A percentile compares a stretch with the other conserved stretches of the same genome.
phyloP scores from a whole-genome alignment of 257 asterid species.

The Scutellaria baicalensis region DNA sequence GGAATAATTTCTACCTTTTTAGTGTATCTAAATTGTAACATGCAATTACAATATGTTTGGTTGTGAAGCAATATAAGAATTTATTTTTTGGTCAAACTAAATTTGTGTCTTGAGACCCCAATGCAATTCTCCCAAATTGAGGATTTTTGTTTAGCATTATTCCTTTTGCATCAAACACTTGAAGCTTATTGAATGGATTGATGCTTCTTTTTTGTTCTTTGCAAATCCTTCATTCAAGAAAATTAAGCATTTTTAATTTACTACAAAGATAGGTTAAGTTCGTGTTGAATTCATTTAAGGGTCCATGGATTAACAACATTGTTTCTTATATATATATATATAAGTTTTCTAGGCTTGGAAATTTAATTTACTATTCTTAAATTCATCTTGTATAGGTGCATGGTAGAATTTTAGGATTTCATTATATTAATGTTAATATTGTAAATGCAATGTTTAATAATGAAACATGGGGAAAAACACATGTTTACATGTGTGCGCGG shows the following conservation, averaged over 20 bases:
- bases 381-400: too few relatives aligned
- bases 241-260: background rate
- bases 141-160: constrained; percentile 21
- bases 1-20: background rate
- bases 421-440: too few relatives aligned
- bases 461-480: too few relatives aligned
- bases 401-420: too few relatives aligned
- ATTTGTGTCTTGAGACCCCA: constrained; percentile 32
- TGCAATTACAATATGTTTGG: constrained; percentile 33
- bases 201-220: constrained; percentile 18
- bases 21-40: constrained; percentile 6
- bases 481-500: too few relatives aligned
- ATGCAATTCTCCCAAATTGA: constrained; percentile 34
- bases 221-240: constrained; percentile 21
- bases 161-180: constrained; percentile 7
- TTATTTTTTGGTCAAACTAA: constrained; percentile 26
- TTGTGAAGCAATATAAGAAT: constrained; percentile 17
- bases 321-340: too few relatives aligned
- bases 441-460: too few relatives aligned
- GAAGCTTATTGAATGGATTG: background rate
- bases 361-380: too few relatives aligned
- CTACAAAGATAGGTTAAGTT: constrained; percentile 3
- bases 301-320: background rate
- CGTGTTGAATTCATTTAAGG: constrained; percentile 7
- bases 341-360: too few relatives aligned